Percentiles rank a stretch among this genome's conserved stretches.
Evolutionary conservation across 192 early-diverging fungal species (phyloP).

Genomic region (Anaeromyces robustus): DNA sequence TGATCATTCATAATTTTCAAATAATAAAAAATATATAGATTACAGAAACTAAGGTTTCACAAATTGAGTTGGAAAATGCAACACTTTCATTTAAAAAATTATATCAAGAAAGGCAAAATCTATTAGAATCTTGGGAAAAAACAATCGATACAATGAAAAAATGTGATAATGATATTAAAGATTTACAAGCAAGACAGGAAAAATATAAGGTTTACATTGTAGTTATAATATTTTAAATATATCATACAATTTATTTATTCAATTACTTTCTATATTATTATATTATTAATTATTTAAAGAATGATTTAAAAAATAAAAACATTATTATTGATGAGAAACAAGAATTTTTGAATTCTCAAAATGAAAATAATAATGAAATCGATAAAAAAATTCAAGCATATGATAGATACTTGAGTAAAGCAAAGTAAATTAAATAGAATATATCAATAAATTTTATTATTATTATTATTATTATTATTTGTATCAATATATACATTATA

Average conservation of each 20-base stretch:
- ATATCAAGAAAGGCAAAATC: constrained; percentile 34
- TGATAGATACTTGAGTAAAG: constrained; percentile 29
- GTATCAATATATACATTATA: background rate
- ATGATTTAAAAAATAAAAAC: constrained; percentile 21
- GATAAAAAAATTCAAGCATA: constrained; percentile 29
- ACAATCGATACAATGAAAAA: constrained; percentile 30
- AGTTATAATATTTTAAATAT: background rate
- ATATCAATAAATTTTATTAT: constrained; percentile 2
- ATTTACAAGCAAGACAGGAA: constrained; percentile 19
- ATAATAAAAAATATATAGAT: constrained; percentile 13
- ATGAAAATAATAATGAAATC: constrained; percentile 20
- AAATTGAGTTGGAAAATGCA: constrained; percentile 40
- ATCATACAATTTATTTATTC: background rate
- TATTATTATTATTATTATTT: too few relatives aligned
- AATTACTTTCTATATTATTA: background rate
- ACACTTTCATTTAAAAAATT: constrained; percentile 30
- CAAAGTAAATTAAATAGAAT: constrained; percentile 8
- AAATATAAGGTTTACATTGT: constrained; percentile 14
- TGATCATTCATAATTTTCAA: too few relatives aligned
- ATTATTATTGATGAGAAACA: constrained; percentile 29
- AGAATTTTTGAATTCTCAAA: constrained; percentile 25
- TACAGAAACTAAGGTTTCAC: constrained; percentile 40
- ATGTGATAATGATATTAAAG: constrained; percentile 26
- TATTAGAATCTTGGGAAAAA: constrained; percentile 35
- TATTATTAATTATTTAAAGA: constrained; percentile 5